phyloP scores from a whole-genome alignment of 305 asterid species.

The Fraxinus dipetala region DNA sequence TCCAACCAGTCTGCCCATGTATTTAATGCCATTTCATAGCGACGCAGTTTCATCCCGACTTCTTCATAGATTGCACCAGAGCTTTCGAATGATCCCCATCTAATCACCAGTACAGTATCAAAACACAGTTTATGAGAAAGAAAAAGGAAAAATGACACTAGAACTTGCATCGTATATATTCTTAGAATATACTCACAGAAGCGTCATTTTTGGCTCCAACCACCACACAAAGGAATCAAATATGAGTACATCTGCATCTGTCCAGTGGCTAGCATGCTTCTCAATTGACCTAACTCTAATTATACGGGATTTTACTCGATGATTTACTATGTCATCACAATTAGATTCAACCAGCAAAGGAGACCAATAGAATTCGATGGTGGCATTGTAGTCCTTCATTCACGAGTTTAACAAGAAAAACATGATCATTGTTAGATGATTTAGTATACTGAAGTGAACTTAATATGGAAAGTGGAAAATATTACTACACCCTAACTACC shows the following conservation, averaged over 20 bases:
- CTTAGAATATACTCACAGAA: conserved; percentile 42
- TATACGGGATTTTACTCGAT: conserved; percentile 26
- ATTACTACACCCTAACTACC: neutral
- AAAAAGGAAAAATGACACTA: neutral
- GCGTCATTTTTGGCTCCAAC: conserved; percentile 43
- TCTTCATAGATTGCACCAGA: conserved; percentile 27
- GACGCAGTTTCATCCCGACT: conserved; percentile 18
- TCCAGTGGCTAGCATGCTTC: conserved; percentile 69
- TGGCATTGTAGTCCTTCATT: conserved; percentile 58
- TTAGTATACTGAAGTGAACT: neutral
- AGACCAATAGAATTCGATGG: conserved; percentile 70
- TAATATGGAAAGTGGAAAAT: neutral
- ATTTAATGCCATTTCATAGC: conserved; percentile 36
- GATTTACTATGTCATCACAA: conserved; percentile 48
- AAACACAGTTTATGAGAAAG: neutral
- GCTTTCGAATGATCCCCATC: conserved; percentile 48
- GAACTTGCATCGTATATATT: neutral
- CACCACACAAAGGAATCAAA: conserved; percentile 78
- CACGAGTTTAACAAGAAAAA: neutral
- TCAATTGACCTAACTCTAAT: conserved; percentile 47
- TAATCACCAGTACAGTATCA: conserved; percentile 20
- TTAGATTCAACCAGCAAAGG: conserved; percentile 77
- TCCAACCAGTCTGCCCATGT: conserved; percentile 63
- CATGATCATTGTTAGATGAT: neutral
- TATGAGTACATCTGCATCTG: conserved; percentile 55